Base-by-base conservation (phyloP, 176 grass and related monocot species). In the Alloteropsis semialata region DNA sequence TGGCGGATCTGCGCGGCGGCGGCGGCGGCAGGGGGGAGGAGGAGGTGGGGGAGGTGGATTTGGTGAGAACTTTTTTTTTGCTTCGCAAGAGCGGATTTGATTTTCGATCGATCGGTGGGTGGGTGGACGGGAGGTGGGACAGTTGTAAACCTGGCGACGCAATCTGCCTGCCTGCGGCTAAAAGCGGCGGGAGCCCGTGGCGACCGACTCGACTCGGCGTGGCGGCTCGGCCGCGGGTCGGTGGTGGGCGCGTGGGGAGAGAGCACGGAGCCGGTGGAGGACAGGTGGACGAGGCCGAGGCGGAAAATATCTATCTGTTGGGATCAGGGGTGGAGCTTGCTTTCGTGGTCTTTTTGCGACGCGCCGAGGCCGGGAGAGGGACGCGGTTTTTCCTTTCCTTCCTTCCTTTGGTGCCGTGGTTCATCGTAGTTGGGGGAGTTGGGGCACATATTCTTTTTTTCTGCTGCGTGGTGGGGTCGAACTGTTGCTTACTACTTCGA, bases 1-100 rank as follows among this genome's bases (percentile, higher is more conserved):
- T 5, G 58, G 38, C 64, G 75, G 86, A 89, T 86, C 78, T 89
- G 72, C 54, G 64, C 53, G 27, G 81, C 21, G 68, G 49, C 25
- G 68, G 51, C 30, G 74, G 61, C 17, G 79, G 63, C 24, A 45
- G 13, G 2, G 37, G 24, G 55, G 21, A 9, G 33, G 14, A 3
- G 21, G 42, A 1, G n/a, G 43, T 3, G 36, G 46, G 21, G 34
- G 30, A 77, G 30, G 72, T 3, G 3, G 59, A 51, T 70, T 55
- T 53, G 45, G 19, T 53, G 78, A 11, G 78, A 55, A 12, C 1
- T 53, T 32, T 59, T 33, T n/a, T n/a, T 13, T 24, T 10, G 1
- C 3, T 29, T 19, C 22, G 49, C 2, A 17, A 11, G 32, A 3
- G 5, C n/a, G n/a, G n/a, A n/a, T n/a, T n/a, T 65, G 76, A 18